Percentiles rank a stretch among this genome's conserved stretches.
These are phyloP conservation scores for Tinospora cordifolia DNA, from an alignment of 164 flowering plant genomes.

Conservation along the genomic window DNA sequence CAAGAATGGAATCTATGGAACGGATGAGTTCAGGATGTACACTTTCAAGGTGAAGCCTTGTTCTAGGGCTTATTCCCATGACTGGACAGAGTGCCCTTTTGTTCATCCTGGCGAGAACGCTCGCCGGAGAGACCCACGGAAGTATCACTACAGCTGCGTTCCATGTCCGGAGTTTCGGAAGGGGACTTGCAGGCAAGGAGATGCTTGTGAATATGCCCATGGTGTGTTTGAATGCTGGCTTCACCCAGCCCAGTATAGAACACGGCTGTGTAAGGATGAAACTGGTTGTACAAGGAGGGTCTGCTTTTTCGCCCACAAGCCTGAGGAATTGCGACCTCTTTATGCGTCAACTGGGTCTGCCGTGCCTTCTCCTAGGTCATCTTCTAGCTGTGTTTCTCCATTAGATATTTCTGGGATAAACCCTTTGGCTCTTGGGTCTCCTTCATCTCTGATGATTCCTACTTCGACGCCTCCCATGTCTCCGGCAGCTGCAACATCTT, in stretches of 20 bases:
- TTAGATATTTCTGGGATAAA: slow-evolving; percentile 40
- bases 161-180: slow-evolving; percentile 93
- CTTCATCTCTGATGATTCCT: slow-evolving; percentile 34
- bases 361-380: slow-evolving; percentile 66
- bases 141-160: slow-evolving; percentile 79
- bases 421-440: slow-evolving; percentile 14
- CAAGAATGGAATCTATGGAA: slow-evolving; percentile 66
- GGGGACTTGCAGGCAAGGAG: slow-evolving; percentile 69
- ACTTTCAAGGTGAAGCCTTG: slow-evolving; percentile 92
- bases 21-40: slow-evolving; percentile 92
- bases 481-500: slow-evolving; percentile 34
- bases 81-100: slow-evolving; percentile 97
- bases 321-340: slow-evolving; percentile 76
- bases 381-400: slow-evolving; percentile 19
- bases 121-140: slow-evolving; percentile 72
- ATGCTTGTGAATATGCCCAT: slow-evolving; percentile 85
- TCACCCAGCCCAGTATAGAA: slow-evolving; percentile 87
- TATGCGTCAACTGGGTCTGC: slow-evolving; percentile 86
- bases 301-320: slow-evolving; percentile 87
- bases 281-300: slow-evolving; percentile 71
- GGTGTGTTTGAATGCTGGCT: slow-evolving; percentile 97
- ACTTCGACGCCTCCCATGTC: slow-evolving; percentile 69
- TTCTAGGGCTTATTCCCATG: slow-evolving; percentile 88
- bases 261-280: slow-evolving; percentile 89
- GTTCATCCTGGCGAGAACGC: slow-evolving; percentile 98